Evolutionary conservation across 2,329 filamentous ascomycete species (phyloP).

Genomic region (Drechslera avenae): DNA sequence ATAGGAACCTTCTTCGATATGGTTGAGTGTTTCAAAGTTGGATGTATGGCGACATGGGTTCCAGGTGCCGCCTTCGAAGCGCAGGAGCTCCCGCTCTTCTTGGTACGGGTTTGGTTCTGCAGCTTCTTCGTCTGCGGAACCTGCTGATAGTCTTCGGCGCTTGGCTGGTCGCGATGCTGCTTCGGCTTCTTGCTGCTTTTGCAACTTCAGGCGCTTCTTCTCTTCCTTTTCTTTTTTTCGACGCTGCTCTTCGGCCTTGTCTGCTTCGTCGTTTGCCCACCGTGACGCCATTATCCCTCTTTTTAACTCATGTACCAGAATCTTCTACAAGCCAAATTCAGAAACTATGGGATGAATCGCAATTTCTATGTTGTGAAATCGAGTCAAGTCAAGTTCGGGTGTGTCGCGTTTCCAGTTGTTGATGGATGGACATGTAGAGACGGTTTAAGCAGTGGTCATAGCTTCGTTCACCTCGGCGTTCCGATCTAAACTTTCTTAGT

Average conservation of each 20-base stretch:
- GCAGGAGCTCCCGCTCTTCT: constrained; percentile 64
- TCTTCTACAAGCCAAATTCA: background rate
- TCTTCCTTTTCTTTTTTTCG: constrained; percentile 84
- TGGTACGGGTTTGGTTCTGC: constrained; percentile 26
- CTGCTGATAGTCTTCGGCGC: constrained; percentile 63
- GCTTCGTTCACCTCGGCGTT: constrained; percentile 38
- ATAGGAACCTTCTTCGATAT: constrained; percentile 97
- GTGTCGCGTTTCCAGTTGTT: background rate
- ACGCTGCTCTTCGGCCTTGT: constrained; percentile 73
- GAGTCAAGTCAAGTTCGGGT: background rate
- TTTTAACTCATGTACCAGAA: background rate
- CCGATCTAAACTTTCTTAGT: constrained; percentile 34
- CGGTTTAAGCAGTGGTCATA: constrained; percentile 35
- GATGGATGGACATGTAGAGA: constrained; percentile 3
- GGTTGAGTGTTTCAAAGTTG: constrained; percentile 89
- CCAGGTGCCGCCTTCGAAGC: constrained; percentile 73
- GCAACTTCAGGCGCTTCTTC: constrained; percentile 81
- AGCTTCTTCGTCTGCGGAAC: constrained; percentile 40
- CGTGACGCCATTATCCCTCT: constrained; percentile 66
- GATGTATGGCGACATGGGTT: constrained; percentile 76
- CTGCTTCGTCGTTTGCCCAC: constrained; percentile 86
- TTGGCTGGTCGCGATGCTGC: constrained; percentile 60
- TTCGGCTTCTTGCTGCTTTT: constrained; percentile 75
- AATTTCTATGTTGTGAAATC: background rate
- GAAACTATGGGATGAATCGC: background rate